Evolutionary conservation across 2,329 filamentous ascomycete genomes (phyloP), one percentile per base, ranked within the genome.

Genomic region (Talaromyces sp.): DNA sequence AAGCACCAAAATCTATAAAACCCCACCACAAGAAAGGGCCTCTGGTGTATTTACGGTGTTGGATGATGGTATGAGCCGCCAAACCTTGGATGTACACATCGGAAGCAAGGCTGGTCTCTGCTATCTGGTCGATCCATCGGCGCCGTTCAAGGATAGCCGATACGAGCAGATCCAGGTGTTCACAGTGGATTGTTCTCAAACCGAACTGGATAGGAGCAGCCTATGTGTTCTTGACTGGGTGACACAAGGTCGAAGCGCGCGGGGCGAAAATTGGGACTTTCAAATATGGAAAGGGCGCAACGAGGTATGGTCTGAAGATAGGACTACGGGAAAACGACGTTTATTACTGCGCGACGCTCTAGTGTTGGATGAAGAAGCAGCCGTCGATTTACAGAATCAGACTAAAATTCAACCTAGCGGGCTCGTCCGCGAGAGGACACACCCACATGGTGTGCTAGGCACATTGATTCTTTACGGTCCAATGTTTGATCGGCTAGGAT

Each of bases 1-100:
- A 61, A 92, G 93, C 78, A 98, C 95, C 67, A 99, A 98, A 80
- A 88, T 99, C 71, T 98, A 97, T 85, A 96, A 95, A 75, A 90
- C 92, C 77, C 47, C 63, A 41, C 63, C 58, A 3, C 33, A 50
- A 13, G 41, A 31, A 57, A 37, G 31, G 52, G 17, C 17, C n/a
- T 17, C 41, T 7, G 25, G 22, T n/a, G 54, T 43, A 3, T 15
- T 1, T 31, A 25, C 43, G 8, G 9, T 25, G 2, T 43, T 45
- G 31, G 49, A 61, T 39, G 56, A 57, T 19, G 73, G 77, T 54
- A 77, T 82, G 66, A 84, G 81, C 37, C 73, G 77, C 39, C 85
- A 87, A 71, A 74, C 74, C 10, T 80, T 85, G 72, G 78, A 79
- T 41, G 82, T 86, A 8, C 73, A 75, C 52, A 73, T 88, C 17